Base-by-base conservation (phyloP, 768 basidiomycete genomes). In the Xerocomellus amylosporus region DNA sequence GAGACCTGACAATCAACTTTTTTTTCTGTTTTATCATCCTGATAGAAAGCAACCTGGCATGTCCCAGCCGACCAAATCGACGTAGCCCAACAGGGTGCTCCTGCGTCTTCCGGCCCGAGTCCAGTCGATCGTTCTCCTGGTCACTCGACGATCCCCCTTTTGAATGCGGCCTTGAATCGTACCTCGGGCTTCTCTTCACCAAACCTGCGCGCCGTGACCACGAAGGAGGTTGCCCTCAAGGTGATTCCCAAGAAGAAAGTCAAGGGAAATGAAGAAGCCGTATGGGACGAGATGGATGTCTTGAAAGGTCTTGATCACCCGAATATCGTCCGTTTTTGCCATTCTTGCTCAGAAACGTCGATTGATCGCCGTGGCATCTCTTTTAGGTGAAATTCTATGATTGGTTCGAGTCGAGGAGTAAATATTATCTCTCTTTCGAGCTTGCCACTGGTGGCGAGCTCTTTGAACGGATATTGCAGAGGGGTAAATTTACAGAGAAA, bases 371-470 rank as follows among this genome's bases (percentile, higher is more conserved):
- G n/a, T 22, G 3, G 17, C 9, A 20, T 37, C 36, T 4, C 31
- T 26, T 40, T n/a, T 30, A 93, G 92, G 92, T 97, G 53, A 96
- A 95, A 67, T 93, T 97, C 65, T 95, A 88, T 70, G 94, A 97
- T 69, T 93, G 89, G 85, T 98, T 98, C 68, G 97, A 98, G 66
- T 93, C 90, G 9, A 78, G 93, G 58, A 80, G 86, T 15, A 98
- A 97, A 73, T 98, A 93, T 71, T 98, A 95, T 67, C 83, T 98
- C n/a, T 82, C 89, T 0, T 97, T 97, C 64, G 93, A 98, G 70
- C 87, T 98, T 9, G 96, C 94, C 0, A 79, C 84, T 1, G 96
- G 97, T 6, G 97, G 97, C 30, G 97, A 98, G 66, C 81, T 98
- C 2, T 99, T 99, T 67, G 89, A 93, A 46, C 81, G 93, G 42